Percentiles rank a stretch among this genome's conserved stretches.
Conservation (phyloP, 257 asterid genomes). For the Henckelia pumila region DNA sequence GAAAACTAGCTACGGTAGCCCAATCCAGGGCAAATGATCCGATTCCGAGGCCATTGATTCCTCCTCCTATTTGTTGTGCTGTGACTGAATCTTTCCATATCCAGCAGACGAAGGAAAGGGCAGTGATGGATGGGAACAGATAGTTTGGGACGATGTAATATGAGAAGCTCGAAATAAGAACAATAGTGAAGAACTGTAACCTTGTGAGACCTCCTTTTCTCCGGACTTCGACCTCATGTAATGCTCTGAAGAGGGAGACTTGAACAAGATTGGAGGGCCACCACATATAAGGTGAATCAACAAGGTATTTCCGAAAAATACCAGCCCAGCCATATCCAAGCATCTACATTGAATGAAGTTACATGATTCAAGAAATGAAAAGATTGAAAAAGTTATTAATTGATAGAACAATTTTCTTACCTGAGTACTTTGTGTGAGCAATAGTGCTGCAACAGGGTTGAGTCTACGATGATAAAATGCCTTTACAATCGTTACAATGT, state of each 20-base stretch:
- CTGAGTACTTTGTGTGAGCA: conserved; percentile 54
- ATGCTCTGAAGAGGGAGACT: conserved; percentile 69
- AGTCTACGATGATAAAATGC: conserved; percentile 52
- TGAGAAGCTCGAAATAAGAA: conserved; percentile 56
- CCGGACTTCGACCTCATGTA: conserved; percentile 54
- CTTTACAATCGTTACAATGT: conserved; percentile 51
- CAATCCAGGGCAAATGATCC: conserved; percentile 66
- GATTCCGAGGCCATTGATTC: conserved; percentile 51
- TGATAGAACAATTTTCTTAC: conserved; percentile 16
- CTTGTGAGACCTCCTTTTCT: conserved; percentile 60
- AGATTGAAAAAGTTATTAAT: background rate
- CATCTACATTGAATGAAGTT: conserved; percentile 31
- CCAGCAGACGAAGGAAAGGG: conserved; percentile 65
- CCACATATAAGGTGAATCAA: conserved; percentile 84
- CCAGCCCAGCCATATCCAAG: conserved; percentile 86
- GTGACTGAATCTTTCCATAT: conserved; percentile 60
- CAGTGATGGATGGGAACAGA: conserved; percentile 58
- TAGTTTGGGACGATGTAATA: conserved; percentile 62
- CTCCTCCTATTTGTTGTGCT: conserved; percentile 59
- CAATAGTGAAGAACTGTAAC: conserved; percentile 59
- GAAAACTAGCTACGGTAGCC: conserved; percentile 59
- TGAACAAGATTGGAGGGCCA: conserved; percentile 78
- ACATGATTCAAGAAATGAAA: background rate
- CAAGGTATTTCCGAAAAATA: conserved; percentile 53
- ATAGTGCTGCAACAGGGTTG: conserved; percentile 49